A percentile compares a stretch with the other conserved stretches of the same genome.
These are phyloP conservation scores for Aureobasidium sp. DNA, from an alignment of 2,329 filamentous ascomycete species.

Conservation along the genomic window DNA sequence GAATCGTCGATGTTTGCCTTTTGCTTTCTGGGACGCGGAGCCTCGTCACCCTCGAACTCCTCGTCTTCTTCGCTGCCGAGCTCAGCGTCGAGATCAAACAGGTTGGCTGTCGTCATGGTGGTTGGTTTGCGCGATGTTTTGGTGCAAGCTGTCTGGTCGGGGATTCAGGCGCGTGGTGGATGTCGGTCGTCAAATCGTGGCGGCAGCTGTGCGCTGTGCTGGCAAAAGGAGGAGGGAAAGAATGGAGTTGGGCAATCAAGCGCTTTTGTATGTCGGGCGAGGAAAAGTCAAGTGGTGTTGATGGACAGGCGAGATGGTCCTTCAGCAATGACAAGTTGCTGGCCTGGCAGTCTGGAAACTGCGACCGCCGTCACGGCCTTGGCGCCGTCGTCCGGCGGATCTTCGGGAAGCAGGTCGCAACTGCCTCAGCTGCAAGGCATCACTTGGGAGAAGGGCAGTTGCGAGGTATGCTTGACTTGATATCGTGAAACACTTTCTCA, in stretches of 20 bases:
- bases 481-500: not conserved
- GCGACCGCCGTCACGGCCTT: conserved; percentile 8
- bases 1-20: conserved; percentile 60
- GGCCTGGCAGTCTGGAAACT: not conserved
- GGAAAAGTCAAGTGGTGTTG: not conserved
- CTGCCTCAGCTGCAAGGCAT: not conserved
- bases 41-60: conserved; percentile 63
- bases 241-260: not conserved
- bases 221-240: not conserved
- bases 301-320: not conserved
- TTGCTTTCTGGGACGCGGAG: conserved; percentile 31
- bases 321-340: not conserved
- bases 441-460: not conserved
- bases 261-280: not conserved
- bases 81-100: conserved; percentile 79
- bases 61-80: conserved; percentile 76
- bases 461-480: not conserved
- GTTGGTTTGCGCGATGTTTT: not conserved
- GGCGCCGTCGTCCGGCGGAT: not conserved
- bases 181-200: not conserved
- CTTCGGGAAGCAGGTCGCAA: not conserved
- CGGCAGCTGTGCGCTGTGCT: not conserved
- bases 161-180: not conserved
- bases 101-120: conserved; percentile 34
- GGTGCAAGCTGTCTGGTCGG: conserved; percentile 1